Base-by-base conservation (phyloP, 1,139 yeast genomes). In the Hyphopichia wangnamkhiaoensis region DNA sequence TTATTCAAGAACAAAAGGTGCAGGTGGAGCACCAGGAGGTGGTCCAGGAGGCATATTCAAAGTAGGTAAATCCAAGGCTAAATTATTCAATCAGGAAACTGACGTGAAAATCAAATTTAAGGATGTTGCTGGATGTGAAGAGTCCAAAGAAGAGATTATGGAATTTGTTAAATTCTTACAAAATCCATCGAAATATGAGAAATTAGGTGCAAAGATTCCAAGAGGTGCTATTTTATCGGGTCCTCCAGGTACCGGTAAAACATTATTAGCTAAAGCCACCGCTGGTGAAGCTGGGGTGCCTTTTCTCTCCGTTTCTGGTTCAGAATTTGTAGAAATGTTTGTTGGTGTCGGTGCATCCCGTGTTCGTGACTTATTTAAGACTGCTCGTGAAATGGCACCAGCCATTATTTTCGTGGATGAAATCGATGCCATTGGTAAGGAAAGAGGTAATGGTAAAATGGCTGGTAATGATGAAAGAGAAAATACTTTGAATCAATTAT, bases 201-300 rank as follows among this genome's bases (percentile, higher is more conserved):
- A 80, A 47, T 71, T 93, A 38, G 98, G 98, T 32, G 98, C 98
- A 14, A 89, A 91, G 63, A 94, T 93, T 48, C 98, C 98, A 37
- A 81, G 98, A 59, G 98, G 98, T 54, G 98, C 98, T 10, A 89
- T 93, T 48, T 71, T 94, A 44, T 87, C 96, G 12, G 98, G 98
- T 43, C 96, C 98, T n/a, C 98, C 98, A 37, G 98, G 98, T 74
- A 93, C 98, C 6, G 98, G 98, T 82, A 93, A 93, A 63, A 93
- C 98, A 1, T 71, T 93, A 47, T 71, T 93, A 42, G 98, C 98
- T n/a, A 91, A 88, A 61, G 98, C 98, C 4, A 93, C 98, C 32
- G 98, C 98, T 1, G 98, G 98, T 48, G 98, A 93, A 64, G 98
- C 98, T 0, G 95, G 93, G 37, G 98, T 93, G 33, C 98, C 98